Evolutionary conservation across 306 rosid species (phyloP), one percentile per base, ranked within the genome.

Genomic region (Medicago lupulina): DNA sequence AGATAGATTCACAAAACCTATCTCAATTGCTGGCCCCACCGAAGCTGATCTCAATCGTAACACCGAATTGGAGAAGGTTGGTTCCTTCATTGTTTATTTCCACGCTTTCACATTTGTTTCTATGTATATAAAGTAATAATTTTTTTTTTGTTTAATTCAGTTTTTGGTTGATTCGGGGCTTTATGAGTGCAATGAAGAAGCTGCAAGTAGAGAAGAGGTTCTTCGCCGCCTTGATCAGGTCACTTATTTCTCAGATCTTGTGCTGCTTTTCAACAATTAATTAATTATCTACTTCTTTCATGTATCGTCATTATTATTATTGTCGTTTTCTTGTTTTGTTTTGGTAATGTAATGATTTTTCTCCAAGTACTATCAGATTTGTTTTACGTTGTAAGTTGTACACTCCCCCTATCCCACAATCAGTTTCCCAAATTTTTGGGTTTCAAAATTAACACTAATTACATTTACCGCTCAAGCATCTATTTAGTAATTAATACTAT

Each of bases 21-120:
- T 95, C 78, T 92, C 93, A 58, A 84, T 89, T 19, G 85, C 97
- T 9, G 97, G 96, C 34, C 99, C 99, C 44, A 78, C 86, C 72
- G 87, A 88, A 7, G 79, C 96, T 14, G 97, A 95, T 88, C 79
- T 79, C 49, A 83, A 80, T 2, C 96, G 96, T 34, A 95, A 92
- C 81, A 50, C 40, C 34, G 91, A 92, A 58, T 81, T 95, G 78
- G 97, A 88, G 72, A 89, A 76, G 93, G 99, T 95, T 19, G 9
- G 7, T 36, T 63, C 65, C n/a, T 50, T 19, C 54, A 46, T 43
- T 74, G 2, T 73, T 73, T 8, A 58, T 13, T 57, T 66, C 21
- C 43, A 12, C 6, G n/a, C 70, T 5, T 40, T 72, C 13, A 4
- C 39, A 23, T 68, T 68, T 46, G 8, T n/a, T 13, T 31, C 41